Base-by-base conservation (phyloP, 768 basidiomycete genomes). In the Naganishia friedmannii region DNA sequence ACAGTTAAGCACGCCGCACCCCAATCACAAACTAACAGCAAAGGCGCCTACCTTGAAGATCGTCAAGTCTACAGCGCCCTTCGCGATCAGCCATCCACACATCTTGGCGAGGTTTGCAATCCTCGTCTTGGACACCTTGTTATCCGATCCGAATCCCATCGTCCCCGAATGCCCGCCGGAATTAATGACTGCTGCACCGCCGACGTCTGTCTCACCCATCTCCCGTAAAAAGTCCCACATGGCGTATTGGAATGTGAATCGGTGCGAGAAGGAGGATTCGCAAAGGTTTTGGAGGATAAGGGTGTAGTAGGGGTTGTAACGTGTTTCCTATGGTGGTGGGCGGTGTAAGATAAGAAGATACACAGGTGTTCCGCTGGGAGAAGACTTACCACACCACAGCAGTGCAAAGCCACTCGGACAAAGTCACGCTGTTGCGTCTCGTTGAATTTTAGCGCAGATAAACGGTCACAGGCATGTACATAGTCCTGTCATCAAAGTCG, bases 151-250 rank as follows among this genome's bases (percentile, higher is more conserved):
- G 45, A 69, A 69, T 6, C 56, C 84, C 23, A 69, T 69, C 9
- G 54, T 68, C 5, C 66, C 74, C 7, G 56, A 58, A 54, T 83
- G 85, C 26, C 84, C 81, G 21, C 87, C 84, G 65, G 82, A 82
- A 28, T 42, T 29, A 13, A 77, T 80, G 15, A 73, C 77, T 48
- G 82, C 83, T 13, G 85, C 86, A 8, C 92, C 92, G 1, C 92
- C 92, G 42, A 93, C 90, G 34, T 82, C 86, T 12, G 84, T 86
- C 81, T 96, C 92, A 15, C 93, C 95, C 53, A 98, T 83, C 70
- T 91, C 91, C 10, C 95, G 89, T 32, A 98, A 82, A 78, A 98
- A 94, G 78, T 99, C 96, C 96, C 96, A 99, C 7, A 98, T 82
- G 74, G 88, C 91, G 79, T 91, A 98, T 77, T 97, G 96, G 26